Percentiles rank a stretch among this genome's conserved stretches.
phyloP scores from a whole-genome alignment of 2,329 filamentous ascomycete genomes.

The Penicillium sp. region DNA sequence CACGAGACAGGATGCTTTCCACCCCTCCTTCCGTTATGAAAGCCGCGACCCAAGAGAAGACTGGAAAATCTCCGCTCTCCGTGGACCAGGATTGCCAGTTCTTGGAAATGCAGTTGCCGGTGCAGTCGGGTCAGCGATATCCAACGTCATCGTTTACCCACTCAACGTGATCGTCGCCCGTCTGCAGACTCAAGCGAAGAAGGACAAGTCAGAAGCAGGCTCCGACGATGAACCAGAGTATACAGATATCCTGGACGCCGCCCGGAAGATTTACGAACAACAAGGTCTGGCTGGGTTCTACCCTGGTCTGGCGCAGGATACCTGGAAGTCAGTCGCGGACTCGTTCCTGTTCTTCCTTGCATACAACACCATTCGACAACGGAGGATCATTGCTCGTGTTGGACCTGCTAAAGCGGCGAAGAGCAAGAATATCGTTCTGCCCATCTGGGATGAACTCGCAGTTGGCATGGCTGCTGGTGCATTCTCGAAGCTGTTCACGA shows the following conservation, averaged over 20 bases:
- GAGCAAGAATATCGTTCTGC: slow-evolving; percentile 52
- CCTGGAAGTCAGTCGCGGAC: slow-evolving; percentile 72
- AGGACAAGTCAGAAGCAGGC: slow-evolving; percentile 57
- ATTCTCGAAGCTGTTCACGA: slow-evolving; percentile 75
- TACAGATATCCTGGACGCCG: slow-evolving; percentile 70
- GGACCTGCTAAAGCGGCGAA: slow-evolving; percentile 29
- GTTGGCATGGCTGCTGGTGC: slow-evolving; percentile 75
- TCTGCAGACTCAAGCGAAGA: slow-evolving; percentile 71
- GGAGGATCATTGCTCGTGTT: slow-evolving; percentile 50
- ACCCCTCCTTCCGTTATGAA: slow-evolving; percentile 52
- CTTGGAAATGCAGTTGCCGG: slow-evolving; percentile 83
- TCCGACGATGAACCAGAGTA: slow-evolving; percentile 67
- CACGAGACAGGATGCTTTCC: slow-evolving; percentile 47
- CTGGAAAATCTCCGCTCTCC: slow-evolving; percentile 42
- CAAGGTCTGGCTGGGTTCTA: slow-evolving; percentile 81
- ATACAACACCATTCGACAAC: slow-evolving; percentile 65
- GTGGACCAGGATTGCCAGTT: slow-evolving; percentile 65
- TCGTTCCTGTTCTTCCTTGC: slow-evolving; percentile 87
- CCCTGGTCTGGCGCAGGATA: slow-evolving; percentile 67
- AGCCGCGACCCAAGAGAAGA: slow-evolving; percentile 37
- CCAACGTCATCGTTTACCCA: slow-evolving; percentile 80
- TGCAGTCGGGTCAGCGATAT: slow-evolving; percentile 76
- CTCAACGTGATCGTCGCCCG: slow-evolving; percentile 81
- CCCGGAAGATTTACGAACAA: slow-evolving; percentile 70
- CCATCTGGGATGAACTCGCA: slow-evolving; percentile 72